phyloP scores from a whole-genome alignment of 345 rosid genomes.

The Laguncularia racemosa region DNA sequence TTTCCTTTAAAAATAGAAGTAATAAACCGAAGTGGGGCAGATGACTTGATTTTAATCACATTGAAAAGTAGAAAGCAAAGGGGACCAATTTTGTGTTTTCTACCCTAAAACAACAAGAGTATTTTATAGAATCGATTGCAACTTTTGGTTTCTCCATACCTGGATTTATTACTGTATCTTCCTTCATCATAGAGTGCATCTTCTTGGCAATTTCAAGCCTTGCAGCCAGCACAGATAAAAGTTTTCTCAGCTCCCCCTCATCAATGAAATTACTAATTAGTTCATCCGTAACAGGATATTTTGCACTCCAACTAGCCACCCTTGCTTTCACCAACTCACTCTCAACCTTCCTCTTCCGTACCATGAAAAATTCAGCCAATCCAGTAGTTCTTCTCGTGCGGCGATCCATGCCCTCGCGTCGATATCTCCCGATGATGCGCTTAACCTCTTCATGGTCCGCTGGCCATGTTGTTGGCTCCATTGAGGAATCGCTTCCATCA shows the following conservation, averaged over 20 bases:
- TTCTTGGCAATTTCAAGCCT: slow-evolving; percentile 11
- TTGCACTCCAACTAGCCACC: slow-evolving; percentile 11
- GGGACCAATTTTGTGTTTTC: too few species aligned
- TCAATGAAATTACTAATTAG: slow-evolving; percentile 5
- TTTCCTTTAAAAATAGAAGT: too few species aligned
- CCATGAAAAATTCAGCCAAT: slow-evolving; percentile 12
- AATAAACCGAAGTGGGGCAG: too few species aligned
- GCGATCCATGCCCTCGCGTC: neutral
- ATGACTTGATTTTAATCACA: too few species aligned
- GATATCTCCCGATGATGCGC: slow-evolving; percentile 14
- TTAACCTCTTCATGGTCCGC: slow-evolving; percentile 1
- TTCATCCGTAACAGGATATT: slow-evolving; percentile 13
- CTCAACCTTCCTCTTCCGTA: slow-evolving; percentile 13
- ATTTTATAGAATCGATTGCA: too few species aligned
- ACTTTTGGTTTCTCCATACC: neutral
- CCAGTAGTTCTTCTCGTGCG: slow-evolving; percentile 12
- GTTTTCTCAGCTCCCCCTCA: slow-evolving; percentile 5
- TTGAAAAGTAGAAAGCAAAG: too few species aligned
- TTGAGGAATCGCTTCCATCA: neutral
- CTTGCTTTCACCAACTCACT: slow-evolving; percentile 13
- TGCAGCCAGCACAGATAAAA: slow-evolving; percentile 2
- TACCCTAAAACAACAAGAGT: too few species aligned
- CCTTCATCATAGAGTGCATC: slow-evolving; percentile 5
- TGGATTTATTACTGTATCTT: slow-evolving; percentile 1
- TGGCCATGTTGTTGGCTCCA: slow-evolving; percentile 20